Evolutionary conservation across 106 monocot genomes (phyloP).

Genomic region (Apostasia ramifera): DNA sequence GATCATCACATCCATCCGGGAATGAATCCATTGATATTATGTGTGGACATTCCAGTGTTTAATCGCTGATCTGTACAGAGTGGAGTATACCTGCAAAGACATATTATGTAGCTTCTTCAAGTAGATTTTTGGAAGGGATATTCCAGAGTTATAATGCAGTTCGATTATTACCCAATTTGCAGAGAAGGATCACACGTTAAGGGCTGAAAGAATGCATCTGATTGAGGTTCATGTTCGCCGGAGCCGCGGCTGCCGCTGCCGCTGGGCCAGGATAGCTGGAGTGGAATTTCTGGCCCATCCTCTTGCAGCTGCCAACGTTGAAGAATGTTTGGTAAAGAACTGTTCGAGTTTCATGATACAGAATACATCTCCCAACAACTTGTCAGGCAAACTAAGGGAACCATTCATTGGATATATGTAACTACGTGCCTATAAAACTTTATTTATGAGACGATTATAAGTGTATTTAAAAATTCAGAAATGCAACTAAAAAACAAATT

Average conservation of each 20-base stretch:
- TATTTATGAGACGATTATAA: too few relatives aligned
- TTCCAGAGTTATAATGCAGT: not conserved
- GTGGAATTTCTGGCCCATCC: constrained; percentile 1
- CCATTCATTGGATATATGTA: too few relatives aligned
- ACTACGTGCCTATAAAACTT: too few relatives aligned
- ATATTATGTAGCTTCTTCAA: too few relatives aligned
- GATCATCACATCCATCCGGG: constrained; percentile 1
- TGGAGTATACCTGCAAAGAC: not conserved
- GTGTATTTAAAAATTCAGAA: too few relatives aligned
- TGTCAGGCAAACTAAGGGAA: too few relatives aligned
- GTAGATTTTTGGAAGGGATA: not conserved
- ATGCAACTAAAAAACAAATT: too few relatives aligned
- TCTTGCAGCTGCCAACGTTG: not conserved
- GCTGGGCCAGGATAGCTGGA: not conserved
- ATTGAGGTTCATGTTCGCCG: not conserved
- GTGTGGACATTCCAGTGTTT: not conserved
- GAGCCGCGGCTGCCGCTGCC: not conserved
- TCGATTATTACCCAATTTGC: constrained; percentile 1
- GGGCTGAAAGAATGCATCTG: not conserved
- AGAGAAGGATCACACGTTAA: not conserved
- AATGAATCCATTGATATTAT: constrained; percentile 1
- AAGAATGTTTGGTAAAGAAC: too few relatives aligned
- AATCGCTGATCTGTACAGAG: not conserved
- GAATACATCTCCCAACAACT: too few relatives aligned
- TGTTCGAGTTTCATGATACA: too few relatives aligned